A percentile compares a stretch with the other conserved stretches of the same genome.
These are phyloP conservation scores for Saksenaea vasiformis DNA, from an alignment of 371 early-diverging fungal species.

Conservation along the genomic window DNA sequence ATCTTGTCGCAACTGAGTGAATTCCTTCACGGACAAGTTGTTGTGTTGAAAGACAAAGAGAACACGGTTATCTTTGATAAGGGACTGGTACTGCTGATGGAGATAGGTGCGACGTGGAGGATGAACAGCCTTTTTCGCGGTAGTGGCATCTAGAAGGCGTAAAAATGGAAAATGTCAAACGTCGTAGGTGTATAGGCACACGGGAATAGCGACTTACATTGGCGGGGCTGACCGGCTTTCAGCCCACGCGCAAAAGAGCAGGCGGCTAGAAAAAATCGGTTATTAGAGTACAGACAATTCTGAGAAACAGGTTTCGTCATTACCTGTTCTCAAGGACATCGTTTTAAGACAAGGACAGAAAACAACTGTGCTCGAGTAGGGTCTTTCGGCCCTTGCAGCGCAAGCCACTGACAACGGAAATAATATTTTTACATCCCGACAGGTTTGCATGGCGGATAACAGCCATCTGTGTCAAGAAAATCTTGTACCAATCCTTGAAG, in stretches of 20 bases:
- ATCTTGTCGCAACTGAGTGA: conserved; percentile 57
- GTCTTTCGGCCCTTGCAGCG: not conserved
- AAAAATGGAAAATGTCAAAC: not conserved
- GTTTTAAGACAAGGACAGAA: not conserved
- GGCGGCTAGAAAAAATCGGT: conserved; percentile 10
- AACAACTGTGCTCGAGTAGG: not conserved
- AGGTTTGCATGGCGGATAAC: too few species aligned
- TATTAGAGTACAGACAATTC: not conserved
- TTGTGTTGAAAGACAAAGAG: conserved; percentile 70
- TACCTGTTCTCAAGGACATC: conserved; percentile 41
- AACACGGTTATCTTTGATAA: conserved; percentile 56
- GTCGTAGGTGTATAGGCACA: conserved; percentile 4
- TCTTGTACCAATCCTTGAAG: too few species aligned
- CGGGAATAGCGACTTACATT: conserved; percentile 19
- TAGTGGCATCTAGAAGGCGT: conserved; percentile 37
- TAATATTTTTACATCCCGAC: too few species aligned
- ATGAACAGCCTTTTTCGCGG: conserved; percentile 26
- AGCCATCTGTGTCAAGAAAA: too few species aligned
- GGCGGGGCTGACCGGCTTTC: conserved; percentile 20
- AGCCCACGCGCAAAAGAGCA: conserved; percentile 25
- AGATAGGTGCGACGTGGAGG: conserved; percentile 55
- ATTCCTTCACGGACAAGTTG: conserved; percentile 66
- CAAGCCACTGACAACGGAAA: not conserved
- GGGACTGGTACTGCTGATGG: conserved; percentile 50
- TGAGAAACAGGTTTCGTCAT: not conserved